Evolutionary conservation across 1,284 basidiomycete genomes (phyloP), one percentile per base, ranked within the genome.

Genomic region (Testicularia cyperi): DNA sequence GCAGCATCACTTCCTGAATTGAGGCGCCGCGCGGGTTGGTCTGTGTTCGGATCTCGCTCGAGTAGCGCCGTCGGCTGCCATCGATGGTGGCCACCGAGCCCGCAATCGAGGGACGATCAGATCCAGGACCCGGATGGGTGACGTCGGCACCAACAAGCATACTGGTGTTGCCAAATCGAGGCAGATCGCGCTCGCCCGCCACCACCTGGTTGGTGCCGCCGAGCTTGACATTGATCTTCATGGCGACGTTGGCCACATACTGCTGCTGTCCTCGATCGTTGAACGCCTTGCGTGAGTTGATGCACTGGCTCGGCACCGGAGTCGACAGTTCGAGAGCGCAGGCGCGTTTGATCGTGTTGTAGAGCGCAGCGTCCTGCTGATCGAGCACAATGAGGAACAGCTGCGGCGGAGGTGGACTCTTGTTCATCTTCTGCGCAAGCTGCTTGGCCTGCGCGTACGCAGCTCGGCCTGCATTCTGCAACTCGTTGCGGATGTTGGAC

Each of bases 81-180:
- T 78, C 70, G 44, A 73, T 65, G 4, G 77, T 75, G 4, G 77
- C 78, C 5, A 81, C 78, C 9, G 79, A 74, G 13, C 78, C 79
- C 3, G 80, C 80, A 38, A 81, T 79, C 2, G 79, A 80, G 0
- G 80, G 78, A 4, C 83, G 68, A 31, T 78, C 61, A 4, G 67
- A 57, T 9, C 72, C 76, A 9, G 68, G 72, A 6, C 65, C 66
- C 4, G 58, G 44, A 18, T 71, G 68, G 5, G 66, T 78, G 3
- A 80, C 79, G 33, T 77, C 75, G 38, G 64, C 65, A 9, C 75
- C 75, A 30, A 81, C 66, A 42, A 81, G 72, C 77, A 81, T 79
- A 1, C 78, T 79, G 38, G 68, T 44, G 4, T 30, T 26, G 5
- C 47, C 46, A 21, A 71, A 54, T 13, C 53, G 9, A 76, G 70